Conservation (phyloP, 257 asterid species). For the Fraxinus anomala region DNA sequence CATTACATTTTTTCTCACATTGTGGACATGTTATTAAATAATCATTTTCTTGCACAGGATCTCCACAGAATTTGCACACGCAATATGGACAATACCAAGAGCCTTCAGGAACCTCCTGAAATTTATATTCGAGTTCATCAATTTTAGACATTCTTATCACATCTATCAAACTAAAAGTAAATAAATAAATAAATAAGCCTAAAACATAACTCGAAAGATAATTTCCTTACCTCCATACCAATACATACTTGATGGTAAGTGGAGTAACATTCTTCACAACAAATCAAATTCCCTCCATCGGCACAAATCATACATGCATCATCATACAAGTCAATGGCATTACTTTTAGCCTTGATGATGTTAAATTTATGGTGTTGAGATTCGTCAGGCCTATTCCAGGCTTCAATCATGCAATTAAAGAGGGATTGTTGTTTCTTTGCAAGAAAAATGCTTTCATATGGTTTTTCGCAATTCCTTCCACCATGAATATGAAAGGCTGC, state of each 20-base stretch:
- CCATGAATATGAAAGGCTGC: constrained; percentile 40
- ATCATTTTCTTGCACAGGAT: constrained; percentile 28
- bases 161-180: not conserved
- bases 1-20: constrained; percentile 52
- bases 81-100: constrained; percentile 45
- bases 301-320: constrained; percentile 64
- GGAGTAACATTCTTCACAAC: constrained; percentile 55
- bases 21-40: constrained; percentile 43
- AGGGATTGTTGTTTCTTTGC: constrained; percentile 22
- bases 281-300: constrained; percentile 59
- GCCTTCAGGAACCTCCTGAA: constrained; percentile 44
- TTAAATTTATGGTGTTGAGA: constrained; percentile 23
- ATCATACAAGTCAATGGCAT: constrained; percentile 35
- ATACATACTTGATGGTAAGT: constrained; percentile 57
- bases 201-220: not conserved
- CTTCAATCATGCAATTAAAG: constrained; percentile 35
- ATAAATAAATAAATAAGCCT: not conserved
- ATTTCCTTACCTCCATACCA: constrained; percentile 38
- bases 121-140: not conserved
- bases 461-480: constrained; percentile 28
- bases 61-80: constrained; percentile 42
- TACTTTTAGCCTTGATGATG: constrained; percentile 21
- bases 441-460: constrained; percentile 32
- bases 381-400: constrained; percentile 46
- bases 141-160: not conserved